phyloP scores from a whole-genome alignment of 169 alveolate species.

The Theileria annulata region DNA sequence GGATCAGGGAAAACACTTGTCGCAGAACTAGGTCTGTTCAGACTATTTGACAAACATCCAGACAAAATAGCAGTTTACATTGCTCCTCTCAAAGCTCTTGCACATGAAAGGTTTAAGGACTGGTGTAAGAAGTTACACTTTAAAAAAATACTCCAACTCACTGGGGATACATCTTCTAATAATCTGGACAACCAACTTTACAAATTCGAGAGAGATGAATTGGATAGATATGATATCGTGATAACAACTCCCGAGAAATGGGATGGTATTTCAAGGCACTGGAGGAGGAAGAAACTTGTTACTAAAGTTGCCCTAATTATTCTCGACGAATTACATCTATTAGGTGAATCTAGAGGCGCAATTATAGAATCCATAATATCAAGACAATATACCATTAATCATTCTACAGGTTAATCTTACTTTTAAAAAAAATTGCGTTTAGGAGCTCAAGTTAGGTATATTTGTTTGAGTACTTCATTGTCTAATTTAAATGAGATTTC shows the following conservation, averaged over 20 bases:
- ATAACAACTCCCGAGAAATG: slow-evolving; percentile 99
- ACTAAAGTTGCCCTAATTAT: slow-evolving; percentile 90
- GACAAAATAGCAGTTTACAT: slow-evolving; percentile 91
- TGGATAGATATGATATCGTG: slow-evolving; percentile 87
- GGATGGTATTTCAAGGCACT: slow-evolving; percentile 98
- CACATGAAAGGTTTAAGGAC: slow-evolving; percentile 81
- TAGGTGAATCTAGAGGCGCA: slow-evolving; percentile 97
- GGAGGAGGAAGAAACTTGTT: slow-evolving; percentile 94
- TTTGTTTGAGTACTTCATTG: slow-evolving; percentile 97
- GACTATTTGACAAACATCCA: slow-evolving; percentile 84
- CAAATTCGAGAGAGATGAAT: slow-evolving; percentile 49
- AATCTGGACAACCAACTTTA: background rate
- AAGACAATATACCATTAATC: slow-evolving; percentile 93
- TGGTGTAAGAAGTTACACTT: slow-evolving; percentile 87
- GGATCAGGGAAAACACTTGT: slow-evolving; percentile 98
- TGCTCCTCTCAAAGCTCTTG: slow-evolving; percentile 99
- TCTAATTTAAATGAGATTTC: slow-evolving; percentile 97
- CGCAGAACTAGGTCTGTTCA: slow-evolving; percentile 94
- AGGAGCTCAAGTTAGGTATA: slow-evolving; percentile 83
- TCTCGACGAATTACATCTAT: slow-evolving; percentile 98
- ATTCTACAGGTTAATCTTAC: slow-evolving; percentile 76
- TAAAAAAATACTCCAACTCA: slow-evolving; percentile 91
- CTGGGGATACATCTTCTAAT: slow-evolving; percentile 91
- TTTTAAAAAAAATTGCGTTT: background rate
- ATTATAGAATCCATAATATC: slow-evolving; percentile 96